These are phyloP conservation scores for Pelargonium australe DNA, from an alignment of 441 rosid genomes.

Conservation along the genomic window DNA sequence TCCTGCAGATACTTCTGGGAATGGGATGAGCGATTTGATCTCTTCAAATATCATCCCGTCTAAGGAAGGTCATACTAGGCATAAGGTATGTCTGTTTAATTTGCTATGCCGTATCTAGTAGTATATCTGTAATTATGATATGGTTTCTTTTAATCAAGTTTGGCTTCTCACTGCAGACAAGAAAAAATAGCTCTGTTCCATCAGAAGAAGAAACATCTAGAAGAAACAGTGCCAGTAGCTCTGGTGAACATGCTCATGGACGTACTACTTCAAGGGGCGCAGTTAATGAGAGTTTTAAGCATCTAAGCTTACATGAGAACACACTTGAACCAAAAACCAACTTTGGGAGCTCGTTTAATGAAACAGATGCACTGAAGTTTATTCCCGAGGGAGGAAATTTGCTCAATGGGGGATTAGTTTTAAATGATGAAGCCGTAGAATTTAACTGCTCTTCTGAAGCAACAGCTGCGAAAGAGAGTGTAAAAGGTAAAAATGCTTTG, in stretches of 20 bases:
- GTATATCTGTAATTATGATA: background rate
- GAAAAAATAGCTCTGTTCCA: slow-evolving; percentile 26
- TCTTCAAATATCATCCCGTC: too few relatives aligned
- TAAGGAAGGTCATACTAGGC: slow-evolving; percentile 17
- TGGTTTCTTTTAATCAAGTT: background rate
- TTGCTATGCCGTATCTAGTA: background rate
- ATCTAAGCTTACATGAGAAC: slow-evolving; percentile 24
- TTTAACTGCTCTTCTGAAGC: slow-evolving; percentile 19
- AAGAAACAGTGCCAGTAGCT: slow-evolving; percentile 31
- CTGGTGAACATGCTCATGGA: slow-evolving; percentile 28
- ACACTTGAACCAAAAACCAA: slow-evolving; percentile 33
- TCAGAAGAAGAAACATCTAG: slow-evolving; percentile 31
- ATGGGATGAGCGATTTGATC: slow-evolving; percentile 16
- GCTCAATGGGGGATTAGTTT: slow-evolving; percentile 18
- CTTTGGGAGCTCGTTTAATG: slow-evolving; percentile 25
- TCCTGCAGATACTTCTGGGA: slow-evolving; percentile 27
- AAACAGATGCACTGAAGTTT: slow-evolving; percentile 17
- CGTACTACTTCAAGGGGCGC: slow-evolving; percentile 23
- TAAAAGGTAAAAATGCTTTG: slow-evolving; percentile 22
- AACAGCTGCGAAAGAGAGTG: slow-evolving; percentile 18
- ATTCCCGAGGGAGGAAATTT: slow-evolving; percentile 18
- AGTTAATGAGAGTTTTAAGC: slow-evolving; percentile 28
- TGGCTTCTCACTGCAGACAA: slow-evolving; percentile 29
- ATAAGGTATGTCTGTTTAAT: slow-evolving; percentile 33
- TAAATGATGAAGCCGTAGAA: slow-evolving; percentile 21